Conservation (phyloP, 495 filamentous ascomycete genomes). For the Aeminium ludgeri region DNA sequence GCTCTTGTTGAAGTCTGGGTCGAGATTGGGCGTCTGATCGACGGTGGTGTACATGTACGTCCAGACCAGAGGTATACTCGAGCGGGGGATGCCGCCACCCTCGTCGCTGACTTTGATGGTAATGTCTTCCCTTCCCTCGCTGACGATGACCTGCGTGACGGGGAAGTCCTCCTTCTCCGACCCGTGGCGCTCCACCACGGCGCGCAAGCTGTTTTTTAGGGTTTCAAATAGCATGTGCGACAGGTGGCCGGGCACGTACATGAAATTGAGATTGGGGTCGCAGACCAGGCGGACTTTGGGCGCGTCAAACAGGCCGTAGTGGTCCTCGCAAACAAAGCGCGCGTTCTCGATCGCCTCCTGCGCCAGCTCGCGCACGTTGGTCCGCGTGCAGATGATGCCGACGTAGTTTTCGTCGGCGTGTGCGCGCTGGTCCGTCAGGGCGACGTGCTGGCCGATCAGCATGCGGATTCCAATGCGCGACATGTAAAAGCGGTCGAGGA, state of each 20-base stretch:
- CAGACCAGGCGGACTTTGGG: conserved; percentile 94
- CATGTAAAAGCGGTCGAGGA: conserved; percentile 99
- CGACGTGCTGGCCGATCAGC: conserved; percentile 96
- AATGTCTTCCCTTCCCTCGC: conserved; percentile 94
- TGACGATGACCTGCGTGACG: conserved; percentile 89
- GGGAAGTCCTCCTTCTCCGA: conserved; percentile 91
- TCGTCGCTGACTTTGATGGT: conserved; percentile 96
- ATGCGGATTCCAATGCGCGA: conserved; percentile 98
- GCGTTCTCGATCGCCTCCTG: conserved; percentile 97
- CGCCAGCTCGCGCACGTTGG: conserved; percentile 87
- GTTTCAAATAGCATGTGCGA: conserved; percentile 99
- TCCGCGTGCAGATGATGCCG: conserved; percentile 96
- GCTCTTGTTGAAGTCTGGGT: conserved; percentile 96
- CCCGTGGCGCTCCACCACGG: conserved; percentile 90
- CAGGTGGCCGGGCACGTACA: conserved; percentile 96
- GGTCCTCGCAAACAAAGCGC: conserved; percentile 94
- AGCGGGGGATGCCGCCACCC: conserved; percentile 84
- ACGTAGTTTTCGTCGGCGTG: conserved; percentile 82
- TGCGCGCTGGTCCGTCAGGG: conserved; percentile 79
- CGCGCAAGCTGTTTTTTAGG: conserved; percentile 91
- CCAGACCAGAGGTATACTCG: conserved; percentile 88
- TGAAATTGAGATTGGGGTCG: conserved; percentile 82
- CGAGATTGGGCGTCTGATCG: conserved; percentile 81
- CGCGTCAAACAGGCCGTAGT: conserved; percentile 94
- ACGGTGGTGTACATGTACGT: conserved; percentile 99